phyloP scores from a whole-genome alignment of 345 rosid genomes.

The Rubroshorea leprosula region DNA sequence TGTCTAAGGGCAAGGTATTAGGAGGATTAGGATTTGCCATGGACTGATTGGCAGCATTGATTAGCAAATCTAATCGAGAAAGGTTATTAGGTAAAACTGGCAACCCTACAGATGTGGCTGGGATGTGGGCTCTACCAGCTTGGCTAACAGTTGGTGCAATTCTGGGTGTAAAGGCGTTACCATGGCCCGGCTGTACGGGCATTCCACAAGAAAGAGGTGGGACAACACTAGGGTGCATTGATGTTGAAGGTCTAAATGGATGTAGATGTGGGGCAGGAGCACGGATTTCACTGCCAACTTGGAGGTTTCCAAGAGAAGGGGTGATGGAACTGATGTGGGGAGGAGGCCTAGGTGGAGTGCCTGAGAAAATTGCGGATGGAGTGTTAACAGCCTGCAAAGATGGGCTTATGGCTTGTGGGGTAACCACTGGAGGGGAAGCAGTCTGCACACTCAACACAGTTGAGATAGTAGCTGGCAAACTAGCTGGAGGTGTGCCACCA shows the following conservation, averaged over 20 bases:
- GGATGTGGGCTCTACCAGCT: constrained; percentile 8
- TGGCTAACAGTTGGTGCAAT: constrained; percentile 15
- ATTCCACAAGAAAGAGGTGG: constrained; percentile 19
- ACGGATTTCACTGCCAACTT: constrained; percentile 31
- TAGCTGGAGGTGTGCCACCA: constrained; percentile 17
- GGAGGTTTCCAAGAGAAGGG: constrained; percentile 28
- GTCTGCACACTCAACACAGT: constrained; percentile 6
- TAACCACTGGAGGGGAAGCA: constrained; percentile 10
- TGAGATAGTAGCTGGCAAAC: constrained; percentile 3
- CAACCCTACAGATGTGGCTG: constrained; percentile 10
- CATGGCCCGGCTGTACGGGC: constrained; percentile 13
- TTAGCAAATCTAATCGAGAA: too few relatives aligned
- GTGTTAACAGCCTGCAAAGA: constrained; percentile 17
- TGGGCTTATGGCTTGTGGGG: constrained; percentile 19
- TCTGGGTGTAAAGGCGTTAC: constrained; percentile 6
- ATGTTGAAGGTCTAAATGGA: constrained; percentile 31
- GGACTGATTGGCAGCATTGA: too few relatives aligned
- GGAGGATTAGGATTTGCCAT: constrained; percentile 10
- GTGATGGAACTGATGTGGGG: constrained; percentile 26
- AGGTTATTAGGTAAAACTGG: constrained; percentile 11
- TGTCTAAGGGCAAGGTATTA: constrained; percentile 10
- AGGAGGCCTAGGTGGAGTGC: constrained; percentile 18
- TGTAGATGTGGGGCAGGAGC: constrained; percentile 56
- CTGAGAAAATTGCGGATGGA: constrained; percentile 13
- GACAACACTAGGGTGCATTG: constrained; percentile 10